Evolutionary conservation across 225 moss, liverwort and hornwort species (phyloP).

Genomic region (Climacium dendroides): DNA sequence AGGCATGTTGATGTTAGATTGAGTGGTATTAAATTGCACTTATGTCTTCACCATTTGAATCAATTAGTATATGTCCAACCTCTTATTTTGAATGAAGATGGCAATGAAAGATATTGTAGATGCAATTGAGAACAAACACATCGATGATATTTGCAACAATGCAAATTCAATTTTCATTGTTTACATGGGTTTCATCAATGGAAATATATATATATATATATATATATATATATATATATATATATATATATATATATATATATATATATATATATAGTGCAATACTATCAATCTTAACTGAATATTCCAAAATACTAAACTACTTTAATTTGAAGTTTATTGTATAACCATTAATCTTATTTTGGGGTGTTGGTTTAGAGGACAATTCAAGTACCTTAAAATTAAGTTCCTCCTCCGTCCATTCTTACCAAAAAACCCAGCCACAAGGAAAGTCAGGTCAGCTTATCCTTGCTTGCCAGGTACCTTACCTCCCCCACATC

Average conservation of each 20-base stretch:
- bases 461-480: too few species aligned
- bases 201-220: too few species aligned
- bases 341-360: neutral
- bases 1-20: rapidly evolving
- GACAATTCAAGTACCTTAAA: too few species aligned
- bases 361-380: rapidly evolving
- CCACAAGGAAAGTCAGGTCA: too few species aligned
- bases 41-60: neutral
- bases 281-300: neutral
- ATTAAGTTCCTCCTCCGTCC: too few species aligned
- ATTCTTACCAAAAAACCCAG: too few species aligned
- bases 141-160: neutral
- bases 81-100: neutral
- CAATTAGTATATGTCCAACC: neutral
- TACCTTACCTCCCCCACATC: too few species aligned
- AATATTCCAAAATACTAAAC: rapidly evolving
- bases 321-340: too few species aligned
- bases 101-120: neutral
- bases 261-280: too few species aligned
- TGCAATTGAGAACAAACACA: neutral
- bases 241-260: too few species aligned
- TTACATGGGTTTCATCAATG: neutral
- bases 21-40: neutral
- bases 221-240: too few species aligned
- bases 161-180: too few species aligned